Base-by-base conservation (phyloP, 2,329 filamentous ascomycete genomes). In the Aspergillus ruber region DNA sequence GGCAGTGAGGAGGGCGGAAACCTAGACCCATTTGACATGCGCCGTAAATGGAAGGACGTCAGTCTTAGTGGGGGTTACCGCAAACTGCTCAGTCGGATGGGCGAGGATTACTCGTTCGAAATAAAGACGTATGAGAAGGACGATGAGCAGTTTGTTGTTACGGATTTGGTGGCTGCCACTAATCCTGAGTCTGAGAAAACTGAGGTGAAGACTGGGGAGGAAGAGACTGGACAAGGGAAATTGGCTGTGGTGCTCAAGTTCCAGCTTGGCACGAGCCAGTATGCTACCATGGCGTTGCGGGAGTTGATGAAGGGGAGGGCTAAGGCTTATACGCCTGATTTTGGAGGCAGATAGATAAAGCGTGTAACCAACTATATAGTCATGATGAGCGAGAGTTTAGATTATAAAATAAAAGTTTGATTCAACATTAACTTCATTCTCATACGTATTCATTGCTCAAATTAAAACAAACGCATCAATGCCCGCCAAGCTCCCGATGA, bases 1-100 rank as follows among this genome's bases (percentile, higher is more conserved):
- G 80, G 72, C 27, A 85, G 79, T 44, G 79, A 86, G 42, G 79
- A 81, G 52, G 90, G 93, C 51, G 91, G 91, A 9, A 72, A 75
- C 1, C 75, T 98, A 10, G 83, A 95, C 65, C 91, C 93, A 0
- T 79, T 85, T 60, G 78, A 89, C 53, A 97, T 98, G 93, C 83
- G 88, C 10, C 82, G 91, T 15, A 79, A 80, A 44, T 89, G 90
- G 71, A 86, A 85, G 62, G 93, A 97, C 59, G 85, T 93, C 62
- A 95, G 88, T 65, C 76, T 98, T 1, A 88, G 86, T 43, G 94
- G 93, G 2, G 82, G 85, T 21, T 98, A 98, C 68, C 82, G 93
- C 53, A 93, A 91, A 67, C 64, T 95, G 23, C 79, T 97, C 56
- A 83, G 87, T 29, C 78, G 79, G 18, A 88, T 90, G 60, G 78